Conservation (phyloP, 1,139 yeast genomes). For the Pichia sp. region DNA sequence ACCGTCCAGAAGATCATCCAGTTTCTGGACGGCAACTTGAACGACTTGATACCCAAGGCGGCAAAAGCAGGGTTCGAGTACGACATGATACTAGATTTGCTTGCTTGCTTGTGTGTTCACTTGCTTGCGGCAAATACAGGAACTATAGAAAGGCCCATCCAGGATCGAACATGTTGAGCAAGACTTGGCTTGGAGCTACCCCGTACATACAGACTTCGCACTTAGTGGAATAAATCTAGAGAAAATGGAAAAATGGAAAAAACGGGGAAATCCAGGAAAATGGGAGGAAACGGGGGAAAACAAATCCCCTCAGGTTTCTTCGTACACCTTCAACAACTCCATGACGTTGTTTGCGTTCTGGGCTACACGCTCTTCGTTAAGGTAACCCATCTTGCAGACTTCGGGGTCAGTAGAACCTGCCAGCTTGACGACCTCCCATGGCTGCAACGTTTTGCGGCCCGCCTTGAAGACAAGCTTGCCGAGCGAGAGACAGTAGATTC, state of each 20-base stretch:
- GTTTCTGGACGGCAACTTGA: conserved; percentile 82
- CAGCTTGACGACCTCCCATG: conserved; percentile 5
- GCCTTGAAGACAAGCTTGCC: conserved; percentile 79
- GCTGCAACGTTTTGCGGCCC: conserved; percentile 39
- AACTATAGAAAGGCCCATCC: background rate
- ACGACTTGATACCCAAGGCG: conserved; percentile 79
- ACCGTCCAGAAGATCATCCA: conserved; percentile 90
- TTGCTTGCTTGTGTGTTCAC: too few species aligned
- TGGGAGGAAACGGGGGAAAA: background rate
- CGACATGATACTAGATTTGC: background rate
- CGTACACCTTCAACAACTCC: conserved; percentile 9
- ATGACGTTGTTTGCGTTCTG: background rate
- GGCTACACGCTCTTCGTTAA: background rate
- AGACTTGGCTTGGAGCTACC: too few species aligned
- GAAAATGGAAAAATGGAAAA: background rate
- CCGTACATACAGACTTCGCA: too few species aligned
- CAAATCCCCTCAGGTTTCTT: background rate
- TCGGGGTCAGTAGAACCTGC: background rate
- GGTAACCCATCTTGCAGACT: background rate
- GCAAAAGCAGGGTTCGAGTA: conserved; percentile 82
- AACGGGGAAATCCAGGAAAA: background rate
- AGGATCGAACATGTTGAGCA: too few species aligned
- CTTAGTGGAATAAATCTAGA: too few species aligned
- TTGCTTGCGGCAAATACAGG: too few species aligned
- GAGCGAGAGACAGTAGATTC: conserved; percentile 48